Evolutionary conservation across 495 filamentous ascomycete genomes (phyloP).

Genomic region (Margaritispora aquatica): DNA sequence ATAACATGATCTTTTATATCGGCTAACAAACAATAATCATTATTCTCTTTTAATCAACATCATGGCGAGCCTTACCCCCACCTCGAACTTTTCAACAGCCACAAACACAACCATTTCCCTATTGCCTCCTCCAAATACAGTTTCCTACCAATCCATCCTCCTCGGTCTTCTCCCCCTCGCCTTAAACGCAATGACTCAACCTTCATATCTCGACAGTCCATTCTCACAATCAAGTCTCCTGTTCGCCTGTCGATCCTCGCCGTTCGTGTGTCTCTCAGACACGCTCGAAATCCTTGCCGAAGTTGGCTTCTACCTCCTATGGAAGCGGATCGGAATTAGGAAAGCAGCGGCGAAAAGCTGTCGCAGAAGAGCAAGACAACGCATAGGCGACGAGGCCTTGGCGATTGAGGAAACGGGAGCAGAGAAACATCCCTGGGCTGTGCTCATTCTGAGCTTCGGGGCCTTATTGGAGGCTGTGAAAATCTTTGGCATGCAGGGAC

Average conservation of each 20-base stretch:
- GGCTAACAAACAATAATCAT: no score
- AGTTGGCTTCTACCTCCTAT: neutral
- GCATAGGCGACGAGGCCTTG: neutral
- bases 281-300: neutral
- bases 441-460: neutral
- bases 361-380: neutral
- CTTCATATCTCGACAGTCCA: neutral
- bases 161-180: neutral
- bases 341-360: neutral
- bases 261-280: constrained; percentile 26
- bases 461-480: neutral
- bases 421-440: neutral
- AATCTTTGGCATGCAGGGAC: neutral
- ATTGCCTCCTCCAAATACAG: neutral
- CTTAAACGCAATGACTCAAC: constrained; percentile 2
- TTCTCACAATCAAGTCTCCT: constrained; percentile 28
- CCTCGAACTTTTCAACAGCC: neutral
- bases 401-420: neutral
- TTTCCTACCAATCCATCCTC: neutral
- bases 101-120: neutral
- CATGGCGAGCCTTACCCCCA: no score
- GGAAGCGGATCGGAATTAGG: neutral
- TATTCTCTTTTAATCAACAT: no score
- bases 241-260: constrained; percentile 57
- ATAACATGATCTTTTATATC: no score